A percentile compares a stretch with the other conserved stretches of the same genome.
Evolutionary conservation across 1,284 basidiomycete species (phyloP).

Genomic region (Ganoderma sinense): DNA sequence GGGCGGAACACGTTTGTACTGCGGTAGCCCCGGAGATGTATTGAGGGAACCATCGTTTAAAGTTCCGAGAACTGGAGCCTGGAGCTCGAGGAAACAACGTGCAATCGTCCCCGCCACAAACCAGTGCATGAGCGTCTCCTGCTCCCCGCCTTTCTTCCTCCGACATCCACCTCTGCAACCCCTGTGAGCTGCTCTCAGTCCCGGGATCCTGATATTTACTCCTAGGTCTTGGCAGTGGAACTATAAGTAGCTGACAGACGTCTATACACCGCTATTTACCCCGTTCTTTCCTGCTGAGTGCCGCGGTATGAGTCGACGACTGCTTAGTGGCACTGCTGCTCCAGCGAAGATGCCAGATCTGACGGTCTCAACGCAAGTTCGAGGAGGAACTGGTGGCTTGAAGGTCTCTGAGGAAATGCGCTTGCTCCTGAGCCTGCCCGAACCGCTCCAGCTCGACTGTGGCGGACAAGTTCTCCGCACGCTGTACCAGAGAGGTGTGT

Average conservation of each 20-base stretch:
- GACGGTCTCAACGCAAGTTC: not conserved
- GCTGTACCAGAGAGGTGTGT: conserved; percentile 47
- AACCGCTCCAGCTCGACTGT: conserved; percentile 40
- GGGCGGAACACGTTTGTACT: too few relatives aligned
- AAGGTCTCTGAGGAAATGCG: conserved; percentile 47
- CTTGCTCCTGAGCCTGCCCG: conserved; percentile 45
- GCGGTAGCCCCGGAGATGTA: too few relatives aligned
- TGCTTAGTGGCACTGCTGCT: not conserved
- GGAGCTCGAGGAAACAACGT: not conserved
- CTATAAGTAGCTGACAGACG: not conserved
- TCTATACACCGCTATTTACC: not conserved
- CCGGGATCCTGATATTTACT: not conserved
- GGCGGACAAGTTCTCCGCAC: conserved; percentile 46
- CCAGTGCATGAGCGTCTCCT: not conserved
- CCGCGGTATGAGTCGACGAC: not conserved
- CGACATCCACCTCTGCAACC: not conserved
- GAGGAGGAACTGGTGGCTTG: conserved; percentile 37
- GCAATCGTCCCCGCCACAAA: not conserved
- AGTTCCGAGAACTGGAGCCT: not conserved
- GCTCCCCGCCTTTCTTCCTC: not conserved
- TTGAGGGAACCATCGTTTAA: not conserved
- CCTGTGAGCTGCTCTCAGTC: not conserved
- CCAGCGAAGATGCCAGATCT: conserved; percentile 1
- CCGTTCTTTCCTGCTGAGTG: not conserved
- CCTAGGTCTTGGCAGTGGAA: not conserved